phyloP scores from a whole-genome alignment of 2,329 filamentous ascomycete genomes.

The Coniosporium tulheliwenetii region DNA sequence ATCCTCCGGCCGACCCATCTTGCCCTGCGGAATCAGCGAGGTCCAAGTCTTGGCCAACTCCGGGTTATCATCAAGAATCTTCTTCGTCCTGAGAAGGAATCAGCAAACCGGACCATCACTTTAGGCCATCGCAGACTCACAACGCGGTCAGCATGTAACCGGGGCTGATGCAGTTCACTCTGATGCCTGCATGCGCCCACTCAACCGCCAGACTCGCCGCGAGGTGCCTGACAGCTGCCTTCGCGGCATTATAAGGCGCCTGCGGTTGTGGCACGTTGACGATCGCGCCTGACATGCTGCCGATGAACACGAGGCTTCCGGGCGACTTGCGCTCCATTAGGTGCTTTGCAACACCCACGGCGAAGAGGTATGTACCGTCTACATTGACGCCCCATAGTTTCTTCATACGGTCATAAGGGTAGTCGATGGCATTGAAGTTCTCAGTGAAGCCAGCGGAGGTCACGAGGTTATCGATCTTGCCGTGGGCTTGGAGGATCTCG shows the following conservation, averaged over 20 bases:
- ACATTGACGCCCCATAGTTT: conserved; percentile 94
- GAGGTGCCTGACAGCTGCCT: conserved; percentile 81
- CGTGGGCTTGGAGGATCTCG: conserved; percentile 55
- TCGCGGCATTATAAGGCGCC: conserved; percentile 81
- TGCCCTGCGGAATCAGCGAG: conserved; percentile 77
- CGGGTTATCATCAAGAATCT: conserved; percentile 87
- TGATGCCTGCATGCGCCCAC: conserved; percentile 76
- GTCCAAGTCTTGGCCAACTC: conserved; percentile 84
- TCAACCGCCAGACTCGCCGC: conserved; percentile 81
- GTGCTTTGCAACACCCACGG: conserved; percentile 70
- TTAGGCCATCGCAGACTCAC: conserved; percentile 36
- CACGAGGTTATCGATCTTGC: conserved; percentile 79
- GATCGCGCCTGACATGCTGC: conserved; percentile 85
- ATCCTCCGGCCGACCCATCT: conserved; percentile 85
- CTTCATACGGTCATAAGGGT: conserved; percentile 79
- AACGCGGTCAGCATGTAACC: conserved; percentile 94
- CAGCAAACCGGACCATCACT: not conserved
- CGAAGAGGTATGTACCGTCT: conserved; percentile 81
- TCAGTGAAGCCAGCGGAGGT: conserved; percentile 95
- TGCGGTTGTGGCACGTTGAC: conserved; percentile 95
- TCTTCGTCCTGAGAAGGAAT: conserved; percentile 51
- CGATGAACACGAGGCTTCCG: conserved; percentile 87
- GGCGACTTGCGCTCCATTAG: conserved; percentile 65
- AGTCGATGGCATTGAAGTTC: conserved; percentile 83
- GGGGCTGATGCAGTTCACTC: conserved; percentile 89